These are phyloP conservation scores for Ceratobasidium sp. DNA, from an alignment of 1,284 basidiomycete species.

Conservation along the genomic window DNA sequence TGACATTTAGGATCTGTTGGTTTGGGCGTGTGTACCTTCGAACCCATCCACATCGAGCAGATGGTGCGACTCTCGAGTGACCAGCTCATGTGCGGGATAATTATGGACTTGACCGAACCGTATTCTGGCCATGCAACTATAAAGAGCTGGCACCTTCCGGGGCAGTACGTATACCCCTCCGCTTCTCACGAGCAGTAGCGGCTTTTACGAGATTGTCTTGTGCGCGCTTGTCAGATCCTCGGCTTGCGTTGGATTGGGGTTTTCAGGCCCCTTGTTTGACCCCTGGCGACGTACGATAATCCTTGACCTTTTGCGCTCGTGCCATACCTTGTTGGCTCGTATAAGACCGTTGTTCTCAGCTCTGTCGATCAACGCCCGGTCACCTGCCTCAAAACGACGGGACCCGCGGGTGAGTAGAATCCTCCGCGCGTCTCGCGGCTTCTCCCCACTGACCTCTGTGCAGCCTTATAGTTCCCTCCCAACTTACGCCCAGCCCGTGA, in stretches of 20 bases:
- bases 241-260: conserved; percentile 14
- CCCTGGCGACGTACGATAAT: conserved; percentile 15
- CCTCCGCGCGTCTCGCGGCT: background rate
- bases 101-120: background rate
- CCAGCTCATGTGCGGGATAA: too few species aligned
- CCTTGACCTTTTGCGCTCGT: background rate
- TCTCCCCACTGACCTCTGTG: background rate
- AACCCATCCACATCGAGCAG: too few species aligned
- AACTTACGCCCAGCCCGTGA: conserved; percentile 1
- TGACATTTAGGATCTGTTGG: conserved; percentile 7
- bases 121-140: background rate
- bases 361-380: background rate
- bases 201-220: background rate
- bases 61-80: too few species aligned
- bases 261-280: conserved; percentile 22
- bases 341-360: background rate
- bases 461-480: background rate
- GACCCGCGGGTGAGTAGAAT: too few species aligned
- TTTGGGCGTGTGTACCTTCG: conserved; percentile 2
- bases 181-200: background rate
- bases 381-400: background rate
- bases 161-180: background rate
- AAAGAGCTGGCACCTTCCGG: background rate
- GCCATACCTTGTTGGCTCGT: background rate
- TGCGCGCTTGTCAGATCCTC: conserved; percentile 1